Evolutionary conservation across 768 basidiomycete species (phyloP).

Genomic region (Lactarius sp.): DNA sequence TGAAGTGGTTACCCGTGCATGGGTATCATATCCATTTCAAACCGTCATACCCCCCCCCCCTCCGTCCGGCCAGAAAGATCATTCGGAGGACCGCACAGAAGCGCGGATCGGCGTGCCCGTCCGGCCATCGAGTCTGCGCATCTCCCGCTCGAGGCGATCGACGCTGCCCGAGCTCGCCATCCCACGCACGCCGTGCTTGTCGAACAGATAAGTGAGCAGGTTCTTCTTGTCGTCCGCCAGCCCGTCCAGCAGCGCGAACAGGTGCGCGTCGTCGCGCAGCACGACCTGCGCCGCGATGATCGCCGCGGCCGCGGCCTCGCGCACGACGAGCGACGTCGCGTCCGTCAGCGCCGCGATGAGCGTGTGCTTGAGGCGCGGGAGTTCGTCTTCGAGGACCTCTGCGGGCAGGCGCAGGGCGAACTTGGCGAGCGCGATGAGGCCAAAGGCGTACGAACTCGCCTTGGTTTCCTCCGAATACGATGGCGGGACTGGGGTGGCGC

Average conservation of each 20-base stretch:
- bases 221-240: conserved; percentile 91
- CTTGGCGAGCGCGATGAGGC: conserved; percentile 77
- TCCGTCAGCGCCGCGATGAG: conserved; percentile 74
- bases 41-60: too few relatives aligned
- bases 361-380: conserved; percentile 69
- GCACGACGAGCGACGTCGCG: conserved; percentile 64
- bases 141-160: conserved; percentile 73
- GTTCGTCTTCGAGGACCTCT: conserved; percentile 82
- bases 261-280: conserved; percentile 74
- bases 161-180: conserved; percentile 34
- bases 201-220: conserved; percentile 81
- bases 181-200: conserved; percentile 74
- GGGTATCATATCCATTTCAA: neutral
- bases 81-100: conserved; percentile 1
- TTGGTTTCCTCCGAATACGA: conserved; percentile 48
- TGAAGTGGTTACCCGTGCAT: neutral
- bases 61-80: neutral
- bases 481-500: conserved; percentile 44
- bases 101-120: conserved; percentile 61
- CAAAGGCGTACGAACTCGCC: conserved; percentile 71
- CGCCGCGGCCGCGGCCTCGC: conserved; percentile 76
- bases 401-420: conserved; percentile 75
- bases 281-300: conserved; percentile 84
- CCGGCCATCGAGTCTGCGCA: conserved; percentile 72
- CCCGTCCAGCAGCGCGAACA: conserved; percentile 76